phyloP scores from a whole-genome alignment of 2,329 filamentous ascomycete genomes.

The Pseudogymnoascus sp. region DNA sequence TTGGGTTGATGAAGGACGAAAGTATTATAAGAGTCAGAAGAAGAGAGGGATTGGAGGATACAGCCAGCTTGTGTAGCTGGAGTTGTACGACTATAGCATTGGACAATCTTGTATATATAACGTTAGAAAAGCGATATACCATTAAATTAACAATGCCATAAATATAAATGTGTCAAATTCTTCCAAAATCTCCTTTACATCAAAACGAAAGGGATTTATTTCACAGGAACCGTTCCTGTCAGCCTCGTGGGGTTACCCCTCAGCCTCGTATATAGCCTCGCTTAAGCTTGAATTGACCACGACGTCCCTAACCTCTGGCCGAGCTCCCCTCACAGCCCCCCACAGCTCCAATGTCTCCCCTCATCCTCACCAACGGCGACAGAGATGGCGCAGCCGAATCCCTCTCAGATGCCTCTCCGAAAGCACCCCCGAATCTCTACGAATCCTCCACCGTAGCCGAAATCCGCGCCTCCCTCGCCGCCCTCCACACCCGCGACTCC shows the following conservation, averaged over 20 bases:
- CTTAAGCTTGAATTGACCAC: constrained; percentile 9
- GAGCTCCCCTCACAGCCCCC: background rate
- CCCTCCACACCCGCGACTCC: constrained; percentile 70
- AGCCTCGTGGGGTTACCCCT: constrained; percentile 3
- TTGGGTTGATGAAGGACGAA: constrained; percentile 87
- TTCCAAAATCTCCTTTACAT: background rate
- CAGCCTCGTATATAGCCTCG: constrained; percentile 7
- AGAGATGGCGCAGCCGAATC: constrained; percentile 14
- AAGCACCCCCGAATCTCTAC: constrained; percentile 41
- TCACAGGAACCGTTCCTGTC: background rate
- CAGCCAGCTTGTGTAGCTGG: constrained; percentile 52
- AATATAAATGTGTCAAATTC: background rate
- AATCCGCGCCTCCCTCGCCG: constrained; percentile 67
- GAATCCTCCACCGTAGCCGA: constrained; percentile 69
- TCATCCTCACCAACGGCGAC: constrained; percentile 29
- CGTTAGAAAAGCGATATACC: constrained; percentile 8
- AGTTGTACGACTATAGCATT: background rate
- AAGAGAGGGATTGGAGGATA: constrained; percentile 55
- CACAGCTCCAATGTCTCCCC: constrained; percentile 28
- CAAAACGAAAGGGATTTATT: background rate
- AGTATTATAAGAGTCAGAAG: constrained; percentile 60
- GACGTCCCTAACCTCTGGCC: background rate
- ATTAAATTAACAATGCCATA: background rate
- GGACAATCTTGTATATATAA: constrained; percentile 4
- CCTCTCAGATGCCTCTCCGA: constrained; percentile 14